phyloP scores from a whole-genome alignment of 345 rosid species.

The Eucalyptus sp. region DNA sequence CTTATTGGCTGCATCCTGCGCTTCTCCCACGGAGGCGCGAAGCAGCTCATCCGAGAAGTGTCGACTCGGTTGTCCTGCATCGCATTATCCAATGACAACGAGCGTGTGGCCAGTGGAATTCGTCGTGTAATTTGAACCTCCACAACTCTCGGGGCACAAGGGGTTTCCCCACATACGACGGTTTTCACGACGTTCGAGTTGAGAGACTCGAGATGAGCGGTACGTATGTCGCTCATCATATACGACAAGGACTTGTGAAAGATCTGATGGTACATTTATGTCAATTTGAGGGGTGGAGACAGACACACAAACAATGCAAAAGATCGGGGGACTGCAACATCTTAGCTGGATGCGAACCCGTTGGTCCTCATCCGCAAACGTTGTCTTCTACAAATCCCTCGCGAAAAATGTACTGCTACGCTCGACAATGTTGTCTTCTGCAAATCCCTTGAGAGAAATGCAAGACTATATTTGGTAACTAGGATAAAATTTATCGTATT shows the following conservation, averaged over 20 bases:
- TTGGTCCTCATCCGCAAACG: not conserved
- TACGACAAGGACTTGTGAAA: not conserved
- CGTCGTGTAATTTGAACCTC: not conserved
- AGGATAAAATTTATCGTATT: fast-evolving
- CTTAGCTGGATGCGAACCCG: not conserved
- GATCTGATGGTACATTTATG: not conserved
- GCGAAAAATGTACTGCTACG: fast-evolving
- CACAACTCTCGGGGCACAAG: not conserved
- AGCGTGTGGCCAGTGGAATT: not conserved
- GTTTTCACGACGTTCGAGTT: not conserved
- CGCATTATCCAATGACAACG: not conserved
- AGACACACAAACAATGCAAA: not conserved
- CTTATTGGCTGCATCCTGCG: not conserved
- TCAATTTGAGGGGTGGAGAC: not conserved
- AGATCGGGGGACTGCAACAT: not conserved
- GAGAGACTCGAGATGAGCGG: not conserved
- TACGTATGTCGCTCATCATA: not conserved
- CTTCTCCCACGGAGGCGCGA: not conserved
- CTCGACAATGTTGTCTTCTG: not conserved
- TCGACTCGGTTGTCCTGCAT: not conserved
- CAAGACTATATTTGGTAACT: not conserved
- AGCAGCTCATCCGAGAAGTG: not conserved
- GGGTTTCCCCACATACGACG: not conserved
- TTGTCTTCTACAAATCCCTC: not conserved
- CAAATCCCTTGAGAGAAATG: not conserved